Conservation (phyloP, 768 basidiomycete genomes). For the Tephrocybe sp. region DNA sequence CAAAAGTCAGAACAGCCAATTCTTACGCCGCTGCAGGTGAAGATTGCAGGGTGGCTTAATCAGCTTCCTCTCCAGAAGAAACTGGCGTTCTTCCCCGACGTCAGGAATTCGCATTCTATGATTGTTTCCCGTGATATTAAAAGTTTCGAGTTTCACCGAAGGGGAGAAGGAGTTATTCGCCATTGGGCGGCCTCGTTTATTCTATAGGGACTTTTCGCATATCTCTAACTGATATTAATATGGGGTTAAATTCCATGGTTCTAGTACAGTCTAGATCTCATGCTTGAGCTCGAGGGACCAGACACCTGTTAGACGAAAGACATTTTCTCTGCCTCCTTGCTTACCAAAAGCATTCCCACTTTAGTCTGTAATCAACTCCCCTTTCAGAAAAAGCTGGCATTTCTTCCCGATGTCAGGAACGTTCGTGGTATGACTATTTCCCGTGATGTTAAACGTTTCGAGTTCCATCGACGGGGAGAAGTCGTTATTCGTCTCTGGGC, state of each 20-base stretch:
- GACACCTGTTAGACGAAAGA: too few species aligned
- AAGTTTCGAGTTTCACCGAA: slow-evolving; percentile 51
- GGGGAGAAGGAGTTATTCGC: slow-evolving; percentile 62
- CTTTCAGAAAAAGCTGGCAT: slow-evolving; percentile 70
- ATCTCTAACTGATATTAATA: too few species aligned
- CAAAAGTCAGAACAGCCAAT: slow-evolving; percentile 34
- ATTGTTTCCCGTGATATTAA: slow-evolving; percentile 70
- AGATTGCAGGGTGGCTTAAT: slow-evolving; percentile 60
- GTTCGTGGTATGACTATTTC: slow-evolving; percentile 72
- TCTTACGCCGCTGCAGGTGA: slow-evolving; percentile 54
- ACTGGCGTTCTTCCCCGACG: slow-evolving; percentile 55
- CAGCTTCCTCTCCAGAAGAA: slow-evolving; percentile 72
- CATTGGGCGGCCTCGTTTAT: slow-evolving; percentile 45
- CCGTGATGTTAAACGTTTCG: slow-evolving; percentile 61
- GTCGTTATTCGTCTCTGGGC: slow-evolving; percentile 67
- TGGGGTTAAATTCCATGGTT: too few species aligned
- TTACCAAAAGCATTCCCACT: too few species aligned
- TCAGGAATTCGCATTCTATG: slow-evolving; percentile 66
- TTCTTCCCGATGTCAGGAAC: slow-evolving; percentile 58
- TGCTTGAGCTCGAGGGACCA: too few species aligned
- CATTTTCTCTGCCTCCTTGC: too few species aligned
- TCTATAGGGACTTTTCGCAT: not conserved
- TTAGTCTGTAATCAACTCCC: slow-evolving; percentile 72
- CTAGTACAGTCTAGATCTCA: not conserved
- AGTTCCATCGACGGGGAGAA: slow-evolving; percentile 56